A percentile compares a stretch with the other conserved stretches of the same genome.
phyloP scores from a whole-genome alignment of 2,329 filamentous ascomycete genomes.

The Scleromitrula shiraiana region DNA sequence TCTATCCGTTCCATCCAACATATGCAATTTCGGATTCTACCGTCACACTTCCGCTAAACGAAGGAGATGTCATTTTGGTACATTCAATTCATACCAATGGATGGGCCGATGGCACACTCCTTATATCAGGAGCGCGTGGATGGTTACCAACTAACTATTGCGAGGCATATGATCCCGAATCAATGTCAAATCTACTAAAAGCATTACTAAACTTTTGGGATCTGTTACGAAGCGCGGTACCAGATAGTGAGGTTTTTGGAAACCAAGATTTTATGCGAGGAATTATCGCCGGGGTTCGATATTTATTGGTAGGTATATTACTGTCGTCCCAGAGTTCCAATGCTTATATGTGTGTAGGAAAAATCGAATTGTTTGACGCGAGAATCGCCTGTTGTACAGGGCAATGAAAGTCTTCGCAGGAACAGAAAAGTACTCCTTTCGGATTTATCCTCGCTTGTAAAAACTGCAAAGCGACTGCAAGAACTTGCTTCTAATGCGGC shows the following conservation, averaged over 20 bases:
- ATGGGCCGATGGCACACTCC: constrained; percentile 91
- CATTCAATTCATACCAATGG: constrained; percentile 97
- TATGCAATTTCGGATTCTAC: constrained; percentile 73
- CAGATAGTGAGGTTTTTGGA: constrained; percentile 70
- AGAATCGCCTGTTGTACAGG: constrained; percentile 67
- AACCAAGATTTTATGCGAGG: constrained; percentile 93
- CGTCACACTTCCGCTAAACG: constrained; percentile 78
- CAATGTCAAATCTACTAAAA: constrained; percentile 77
- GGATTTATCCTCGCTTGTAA: constrained; percentile 82
- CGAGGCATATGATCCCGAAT: constrained; percentile 83
- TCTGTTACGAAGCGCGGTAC: constrained; percentile 67
- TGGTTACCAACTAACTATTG: constrained; percentile 99
- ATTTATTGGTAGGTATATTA: constrained; percentile 63
- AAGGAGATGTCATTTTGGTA: constrained; percentile 87
- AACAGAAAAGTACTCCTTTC: constrained; percentile 82
- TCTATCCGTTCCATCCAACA: constrained; percentile 82
- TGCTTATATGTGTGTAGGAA: constrained; percentile 50
- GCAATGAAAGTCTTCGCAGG: constrained; percentile 66
- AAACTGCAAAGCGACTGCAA: constrained; percentile 78
- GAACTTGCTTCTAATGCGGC: constrained; percentile 45
- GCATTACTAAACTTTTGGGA: constrained; percentile 92
- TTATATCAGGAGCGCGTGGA: constrained; percentile 77
- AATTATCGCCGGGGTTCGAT: constrained; percentile 86
- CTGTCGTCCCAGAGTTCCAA: background rate
- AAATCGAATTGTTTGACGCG: constrained; percentile 79